Conservation (phyloP, 2,329 filamentous ascomycete species). For the Ascochyta pisi region DNA sequence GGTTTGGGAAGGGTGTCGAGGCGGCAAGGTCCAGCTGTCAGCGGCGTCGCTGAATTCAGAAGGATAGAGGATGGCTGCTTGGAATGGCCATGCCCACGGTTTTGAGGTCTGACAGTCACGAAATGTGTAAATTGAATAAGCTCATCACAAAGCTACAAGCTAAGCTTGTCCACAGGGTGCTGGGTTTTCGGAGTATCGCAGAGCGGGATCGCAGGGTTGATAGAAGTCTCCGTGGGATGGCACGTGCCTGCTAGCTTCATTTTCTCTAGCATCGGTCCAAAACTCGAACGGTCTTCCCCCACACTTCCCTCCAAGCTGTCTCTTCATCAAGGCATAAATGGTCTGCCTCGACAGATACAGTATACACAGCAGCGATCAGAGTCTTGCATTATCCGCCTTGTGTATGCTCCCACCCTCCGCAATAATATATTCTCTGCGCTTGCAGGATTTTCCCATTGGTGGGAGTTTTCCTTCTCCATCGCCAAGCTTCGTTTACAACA, state of each 20-base stretch:
- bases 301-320: background rate
- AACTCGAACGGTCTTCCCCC: background rate
- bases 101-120: no score
- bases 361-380: background rate
- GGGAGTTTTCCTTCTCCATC: constrained; percentile 21
- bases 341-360: background rate
- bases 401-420: background rate
- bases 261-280: constrained; percentile 1
- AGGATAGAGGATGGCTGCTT: background rate
- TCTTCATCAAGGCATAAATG: background rate
- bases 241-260: constrained; percentile 3
- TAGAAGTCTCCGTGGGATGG: background rate
- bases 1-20: background rate
- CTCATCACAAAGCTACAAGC: background rate
- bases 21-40: background rate
- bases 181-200: background rate
- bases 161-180: background rate
- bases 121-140: background rate
- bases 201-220: background rate
- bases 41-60: background rate
- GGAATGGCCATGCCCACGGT: background rate
- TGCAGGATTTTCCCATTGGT: constrained; percentile 30
- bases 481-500: constrained; percentile 27
- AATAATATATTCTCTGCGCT: constrained; percentile 8
- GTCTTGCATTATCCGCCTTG: background rate